These are phyloP conservation scores for Pleurotus djamor DNA, from an alignment of 768 basidiomycete genomes.

Conservation along the genomic window DNA sequence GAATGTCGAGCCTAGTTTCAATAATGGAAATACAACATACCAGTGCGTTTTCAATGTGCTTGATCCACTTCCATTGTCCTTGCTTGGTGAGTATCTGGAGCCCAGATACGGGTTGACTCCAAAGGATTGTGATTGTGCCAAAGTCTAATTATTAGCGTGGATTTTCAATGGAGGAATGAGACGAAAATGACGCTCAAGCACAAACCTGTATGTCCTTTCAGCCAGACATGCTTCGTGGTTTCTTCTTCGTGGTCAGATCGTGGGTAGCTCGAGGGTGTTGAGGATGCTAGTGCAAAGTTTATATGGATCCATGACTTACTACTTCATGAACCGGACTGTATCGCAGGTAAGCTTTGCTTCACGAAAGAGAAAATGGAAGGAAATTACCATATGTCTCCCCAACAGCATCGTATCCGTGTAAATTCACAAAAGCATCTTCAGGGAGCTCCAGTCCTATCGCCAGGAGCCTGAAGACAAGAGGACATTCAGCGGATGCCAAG, in stretches of 20 bases:
- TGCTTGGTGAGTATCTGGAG: constrained; percentile 54
- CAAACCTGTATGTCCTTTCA: constrained; percentile 58
- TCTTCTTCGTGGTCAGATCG: constrained; percentile 45
- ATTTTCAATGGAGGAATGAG: no score
- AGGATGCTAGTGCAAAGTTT: neutral
- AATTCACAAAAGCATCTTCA: constrained; percentile 39
- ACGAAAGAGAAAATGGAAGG: neutral
- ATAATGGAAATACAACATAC: constrained; percentile 23
- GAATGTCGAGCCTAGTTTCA: no score
- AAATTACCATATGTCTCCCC: constrained; percentile 34
- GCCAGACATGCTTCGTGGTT: constrained; percentile 54
- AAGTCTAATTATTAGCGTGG: constrained; percentile 32
- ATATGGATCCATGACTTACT: neutral
- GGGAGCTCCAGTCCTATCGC: constrained; percentile 44
- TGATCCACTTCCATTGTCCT: constrained; percentile 56
- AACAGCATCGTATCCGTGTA: constrained; percentile 31
- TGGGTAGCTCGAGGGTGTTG: constrained; percentile 37
- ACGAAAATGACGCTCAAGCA: neutral
- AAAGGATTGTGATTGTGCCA: constrained; percentile 54
- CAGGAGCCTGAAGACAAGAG: constrained; percentile 24
- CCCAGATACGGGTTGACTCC: constrained; percentile 58
- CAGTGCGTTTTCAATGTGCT: constrained; percentile 55
- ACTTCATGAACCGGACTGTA: constrained; percentile 5
- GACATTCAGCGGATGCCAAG: neutral
- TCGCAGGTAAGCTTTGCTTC: neutral